Evolutionary conservation across 441 rosid species (phyloP).

Genomic region (Pelargonium australe): DNA sequence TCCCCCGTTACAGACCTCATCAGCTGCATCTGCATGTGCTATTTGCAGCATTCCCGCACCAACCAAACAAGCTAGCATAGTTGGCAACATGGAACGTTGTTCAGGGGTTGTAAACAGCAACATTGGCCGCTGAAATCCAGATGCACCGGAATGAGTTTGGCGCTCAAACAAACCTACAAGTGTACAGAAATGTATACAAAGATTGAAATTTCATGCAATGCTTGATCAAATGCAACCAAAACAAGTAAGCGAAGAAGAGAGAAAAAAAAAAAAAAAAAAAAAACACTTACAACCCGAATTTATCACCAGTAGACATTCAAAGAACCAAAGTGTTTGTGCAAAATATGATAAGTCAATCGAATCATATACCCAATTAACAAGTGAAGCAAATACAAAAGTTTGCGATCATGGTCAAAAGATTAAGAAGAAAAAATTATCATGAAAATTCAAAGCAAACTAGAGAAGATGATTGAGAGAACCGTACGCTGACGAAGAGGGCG

Average conservation of each 20-base stretch:
- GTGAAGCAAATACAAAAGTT: neutral
- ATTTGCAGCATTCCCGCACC: constrained; percentile 47
- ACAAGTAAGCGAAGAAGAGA: neutral
- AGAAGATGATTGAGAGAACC: neutral
- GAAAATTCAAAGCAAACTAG: neutral
- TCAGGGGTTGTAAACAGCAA: constrained; percentile 17
- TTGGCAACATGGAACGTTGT: constrained; percentile 29
- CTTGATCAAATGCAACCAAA: neutral
- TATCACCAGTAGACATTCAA: neutral
- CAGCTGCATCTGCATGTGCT: constrained; percentile 55
- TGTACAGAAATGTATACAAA: neutral
- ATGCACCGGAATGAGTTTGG: constrained; percentile 17
- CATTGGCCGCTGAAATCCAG: constrained; percentile 22
- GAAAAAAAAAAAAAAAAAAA: too few relatives aligned
- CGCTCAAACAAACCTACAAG: constrained; percentile 25
- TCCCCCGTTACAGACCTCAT: constrained; percentile 42
- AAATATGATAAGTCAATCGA: neutral
- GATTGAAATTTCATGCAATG: too few relatives aligned
- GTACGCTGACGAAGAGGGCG: neutral
- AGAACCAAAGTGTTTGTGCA: neutral
- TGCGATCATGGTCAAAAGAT: neutral
- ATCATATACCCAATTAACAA: neutral
- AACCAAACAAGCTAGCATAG: constrained; percentile 46
- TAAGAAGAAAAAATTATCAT: neutral
- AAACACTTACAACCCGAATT: neutral